Base-by-base conservation (phyloP, 2,329 filamentous ascomycete genomes). In the Paecilomyces fulvus region DNA sequence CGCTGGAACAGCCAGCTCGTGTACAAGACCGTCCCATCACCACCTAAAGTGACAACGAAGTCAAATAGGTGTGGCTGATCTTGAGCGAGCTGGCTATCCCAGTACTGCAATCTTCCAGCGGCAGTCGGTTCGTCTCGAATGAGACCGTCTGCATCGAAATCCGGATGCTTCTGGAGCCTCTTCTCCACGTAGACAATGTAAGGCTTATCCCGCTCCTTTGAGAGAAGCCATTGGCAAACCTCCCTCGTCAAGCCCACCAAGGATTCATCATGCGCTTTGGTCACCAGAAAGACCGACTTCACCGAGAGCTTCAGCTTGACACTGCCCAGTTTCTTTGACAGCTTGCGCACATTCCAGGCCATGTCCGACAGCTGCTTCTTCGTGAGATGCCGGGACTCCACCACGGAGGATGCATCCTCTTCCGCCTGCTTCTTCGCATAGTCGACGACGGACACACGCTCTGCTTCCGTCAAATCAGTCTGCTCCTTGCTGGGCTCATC, bases 1-100 rank as follows among this genome's bases (percentile, higher is more conserved):
- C 89, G 85, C 75, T 99, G 94, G 70, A 99, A 99, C 1, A 99
- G 79, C 92, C 92, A 97, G 67, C 90, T 95, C 3, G 92, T 89
- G 68, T 96, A 97, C 10, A 99, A 78, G 6, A 99, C 92, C 0
- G 94, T 99, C n/a, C 94, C 94, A 69, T 99, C 94, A 11, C 94
- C 94, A 52, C 91, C 92, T 2, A 96, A 81, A 0, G 92, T 95
- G 51, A 99, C 84, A 53, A 95, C 86, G 67, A 99, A 95, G 73
- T 99, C 94, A 68, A 97, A 96, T 0, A 84, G 87, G 64, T 96
- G 90, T 3, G 92, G 92, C 58, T 86, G 82, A 46, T 84, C 80
- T 51, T 81, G 81, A 64, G 91, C 95, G 67, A 96, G 85, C 55
- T 86, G 80, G 58, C 88, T 84, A 49, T 87, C 86, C 94, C 94